Evolutionary conservation across 345 rosid genomes (phyloP), one percentile per base, ranked within the genome.

Genomic region (Citrus medica): DNA sequence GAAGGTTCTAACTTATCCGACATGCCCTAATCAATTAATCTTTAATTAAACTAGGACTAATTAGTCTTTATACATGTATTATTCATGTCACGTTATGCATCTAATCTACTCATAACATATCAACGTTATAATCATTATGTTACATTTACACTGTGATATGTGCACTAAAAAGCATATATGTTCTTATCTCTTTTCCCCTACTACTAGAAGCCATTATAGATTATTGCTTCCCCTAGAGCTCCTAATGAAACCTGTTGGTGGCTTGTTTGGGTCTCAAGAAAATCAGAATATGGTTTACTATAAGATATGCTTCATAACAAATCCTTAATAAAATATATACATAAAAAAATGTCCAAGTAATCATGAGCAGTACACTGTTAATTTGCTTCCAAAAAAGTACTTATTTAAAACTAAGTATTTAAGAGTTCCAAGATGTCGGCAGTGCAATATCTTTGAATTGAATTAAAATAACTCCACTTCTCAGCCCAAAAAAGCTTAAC

Each of bases 341-440:
- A 58, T 40, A 14, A 30, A 38, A 69, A 40, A 82, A 72, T 12
- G 74, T 27, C 62, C 21, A 37, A 78, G 83, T 81, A 81, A 86
- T 85, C 65, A 84, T 88, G 76, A 24, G 75, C 27, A 80, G 87
- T 74, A 76, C 77, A 67, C 69, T 71, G 59, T 65, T 83, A 78
- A 79, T 71, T 37, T 67, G 84, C 76, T 70, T 78, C 73, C 69
- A 46, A 56, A 73, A 81, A 51, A 51, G 68, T 79, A 80, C 63
- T 81, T 46, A 74, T 40, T 72, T 59, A 74, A 81, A 65, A 76
- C 19, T 9, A 67, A 25, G 48, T 24, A 71, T 81, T 75, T 75
- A 84, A 80, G 87, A 86, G 86, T 83, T 83, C 86, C 88, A 78
- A 89, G 75, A 85, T 79, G 82, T 83, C 77, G 75, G 84, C 82